Base-by-base conservation (phyloP, 2,329 filamentous ascomycete species). In the Pestalotiopsis fici region DNA sequence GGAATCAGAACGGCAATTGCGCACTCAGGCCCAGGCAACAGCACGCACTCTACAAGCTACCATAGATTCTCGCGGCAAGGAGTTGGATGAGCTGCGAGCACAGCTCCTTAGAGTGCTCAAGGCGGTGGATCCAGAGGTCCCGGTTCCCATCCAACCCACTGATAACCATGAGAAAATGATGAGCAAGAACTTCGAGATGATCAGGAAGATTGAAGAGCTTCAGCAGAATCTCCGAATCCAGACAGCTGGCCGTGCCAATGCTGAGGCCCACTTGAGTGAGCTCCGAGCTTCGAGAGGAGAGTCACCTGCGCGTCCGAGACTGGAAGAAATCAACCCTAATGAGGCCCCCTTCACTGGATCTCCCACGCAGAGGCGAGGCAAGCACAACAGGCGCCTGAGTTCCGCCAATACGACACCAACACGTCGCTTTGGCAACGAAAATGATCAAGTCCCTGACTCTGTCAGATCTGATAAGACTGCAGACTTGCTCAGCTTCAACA, bases 281-380 rank as follows among this genome's bases (percentile, higher is more conserved):
- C 81, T 97, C 73, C 90, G 95, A 59, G 88, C 90, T 47, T 87
- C 91, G 66, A 90, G 93, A 74, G 88, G 89, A 65, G 93, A 93
- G 81, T 90, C 80, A 84, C 92, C 79, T 83, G 91, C 82, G 67
- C 90, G 94, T 69, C 89, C 92, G 11, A 87, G 93, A 70, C 85
- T 97, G 54, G 95, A 97, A 74, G 95, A 98, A 79, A 93, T 97
- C 76, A 92, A 94, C 77, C 87, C 90, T 72, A 96, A 95, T 75
- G 92, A 97, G 80, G 89, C 91, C 23, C 89, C 93, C 50, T 87
- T 86, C 76, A 90, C 88, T 68, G 89, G 90, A 64, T 96, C 94
- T 4, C 94, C 94, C 1, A 90, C 88, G n/a, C 89, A 90, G 74
- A 83, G 90, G 68, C 86, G 89, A 61, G 78, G 81, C 25, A 89